Base-by-base conservation (phyloP, 2,329 filamentous ascomycete species). In the Tolypocladium album region DNA sequence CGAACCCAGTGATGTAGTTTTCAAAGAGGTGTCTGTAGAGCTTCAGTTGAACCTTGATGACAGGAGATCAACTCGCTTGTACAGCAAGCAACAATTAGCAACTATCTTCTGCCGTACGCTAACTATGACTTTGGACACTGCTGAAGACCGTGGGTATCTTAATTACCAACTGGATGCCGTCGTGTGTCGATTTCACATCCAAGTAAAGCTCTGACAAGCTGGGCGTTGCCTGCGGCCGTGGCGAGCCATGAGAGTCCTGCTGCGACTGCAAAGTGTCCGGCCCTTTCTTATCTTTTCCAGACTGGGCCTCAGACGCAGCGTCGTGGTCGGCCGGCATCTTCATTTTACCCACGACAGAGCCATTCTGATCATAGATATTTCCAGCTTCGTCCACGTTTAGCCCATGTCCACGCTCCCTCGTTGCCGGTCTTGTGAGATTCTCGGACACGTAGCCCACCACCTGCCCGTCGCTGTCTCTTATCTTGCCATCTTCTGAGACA, bases 401-500 rank as follows among this genome's bases (percentile, higher is more conserved):
- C 8, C 82, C 82, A 1, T 76, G 73, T 64, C 81, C 78, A 52
- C 81, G 77, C 62, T 77, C 81, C 61, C 79, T 74, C 45, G 82
- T 74, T 64, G 81, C 78, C 6, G 82, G 80, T 56, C 78, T 76
- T 20, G 78, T 79, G 27, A 84, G 72, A 2, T 75, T 72, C 63
- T 86, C 85, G 27, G 81, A 82, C 66, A 90, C 91, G 71, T 87
- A 87, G 76, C 93, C 90, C 61, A 87, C 81, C 34, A 93, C 85
- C 61, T 93, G 88, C 34, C 89, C 90, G 63, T 93, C 89, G 61
- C 87, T 83, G 63, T 93, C 90, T 11, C 93, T 87, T 4, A 83
- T 70, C 63, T 82, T 75, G 20, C 81, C 81, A 24, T 73, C 71
- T 3, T 72, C 68, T 11, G 75, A 70, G 1, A 83, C 77, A 52